Base-by-base conservation (phyloP, 768 basidiomycete species). In the Tylopilus rubrobrunneus region DNA sequence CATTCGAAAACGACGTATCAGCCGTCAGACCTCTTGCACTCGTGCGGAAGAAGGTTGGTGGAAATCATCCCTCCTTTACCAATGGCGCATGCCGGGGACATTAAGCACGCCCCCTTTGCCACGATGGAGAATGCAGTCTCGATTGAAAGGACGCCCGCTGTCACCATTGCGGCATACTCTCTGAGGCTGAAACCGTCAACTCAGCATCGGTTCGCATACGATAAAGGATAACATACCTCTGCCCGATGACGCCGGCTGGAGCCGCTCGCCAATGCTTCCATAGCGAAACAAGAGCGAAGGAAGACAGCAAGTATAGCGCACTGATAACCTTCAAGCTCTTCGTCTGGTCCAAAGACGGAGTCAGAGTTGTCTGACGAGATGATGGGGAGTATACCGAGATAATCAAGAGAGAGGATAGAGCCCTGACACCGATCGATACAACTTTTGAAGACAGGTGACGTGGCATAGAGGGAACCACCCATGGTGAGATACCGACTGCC, bases 181-280 rank as follows among this genome's bases (percentile, higher is more conserved):
- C 88, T 88, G 17, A 90, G 75, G 66, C 88, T 90, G 55, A 40
- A 41, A 43, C 33, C 29, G 51, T n/a, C 6, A 4, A 25, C 7
- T 69, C 12, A 43, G 55, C 1, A 31, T 17, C 11, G 3, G 25
- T 17, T 11, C 27, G 2, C 5, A 39, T 12, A 25, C 27, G 34
- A 34, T 1, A 19, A 25, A 19, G 48, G 42, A 46, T n/a, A n/a
- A n/a, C n/a, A 67, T n/a, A n/a, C n/a, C n/a, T n/a, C 88, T 89
- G 87, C 4, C 88, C 87, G 17, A 84, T 74, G 14, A 87, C 81
- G 0, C 76, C 82, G n/a, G 70, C 59, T 5, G 87, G 87, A 21
- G 60, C 57, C 12, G 89, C 41, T 1, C 87, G 87, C 86, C 84
- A 89, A 7, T 77, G 79, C 33, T 78, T 78, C 88, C 87, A 90